Evolutionary conservation across 495 filamentous ascomycete species (phyloP).

Genomic region (Cetradonia linearis): DNA sequence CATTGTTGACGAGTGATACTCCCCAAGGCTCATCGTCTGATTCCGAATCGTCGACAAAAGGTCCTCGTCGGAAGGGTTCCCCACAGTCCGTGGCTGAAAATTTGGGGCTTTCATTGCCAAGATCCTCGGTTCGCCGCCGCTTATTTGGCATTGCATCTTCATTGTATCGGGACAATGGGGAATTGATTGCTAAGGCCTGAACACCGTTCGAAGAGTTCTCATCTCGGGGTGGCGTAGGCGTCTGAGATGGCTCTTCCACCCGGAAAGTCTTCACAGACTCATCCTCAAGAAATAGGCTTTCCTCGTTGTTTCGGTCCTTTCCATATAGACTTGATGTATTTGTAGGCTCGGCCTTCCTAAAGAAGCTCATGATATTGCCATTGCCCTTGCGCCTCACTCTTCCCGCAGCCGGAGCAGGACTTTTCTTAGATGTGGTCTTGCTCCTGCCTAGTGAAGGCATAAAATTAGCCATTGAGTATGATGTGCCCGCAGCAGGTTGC

Average conservation of each 20-base stretch:
- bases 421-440: constrained; percentile 30
- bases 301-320: constrained; percentile 28
- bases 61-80: constrained; percentile 31
- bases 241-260: constrained; percentile 16
- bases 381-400: constrained; percentile 43
- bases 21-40: not conserved
- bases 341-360: constrained; percentile 56
- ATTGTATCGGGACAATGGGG: constrained; percentile 39
- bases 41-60: constrained; percentile 60
- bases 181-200: constrained; percentile 20
- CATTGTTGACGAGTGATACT: not conserved
- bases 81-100: not conserved
- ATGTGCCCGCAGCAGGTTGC: constrained; percentile 27
- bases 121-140: constrained; percentile 33
- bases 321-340: constrained; percentile 12
- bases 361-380: constrained; percentile 69
- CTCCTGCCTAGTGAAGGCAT: constrained; percentile 76
- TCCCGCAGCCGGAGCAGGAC: constrained; percentile 17
- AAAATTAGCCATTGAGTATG: constrained; percentile 63
- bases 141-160: constrained; percentile 36
- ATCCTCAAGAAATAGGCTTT: constrained; percentile 27
- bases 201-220: constrained; percentile 33
- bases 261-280: not conserved
- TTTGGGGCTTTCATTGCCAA: not conserved
- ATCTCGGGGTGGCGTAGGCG: constrained; percentile 28